Conservation (phyloP, 257 asterid genomes). For the Striga asiatica region DNA sequence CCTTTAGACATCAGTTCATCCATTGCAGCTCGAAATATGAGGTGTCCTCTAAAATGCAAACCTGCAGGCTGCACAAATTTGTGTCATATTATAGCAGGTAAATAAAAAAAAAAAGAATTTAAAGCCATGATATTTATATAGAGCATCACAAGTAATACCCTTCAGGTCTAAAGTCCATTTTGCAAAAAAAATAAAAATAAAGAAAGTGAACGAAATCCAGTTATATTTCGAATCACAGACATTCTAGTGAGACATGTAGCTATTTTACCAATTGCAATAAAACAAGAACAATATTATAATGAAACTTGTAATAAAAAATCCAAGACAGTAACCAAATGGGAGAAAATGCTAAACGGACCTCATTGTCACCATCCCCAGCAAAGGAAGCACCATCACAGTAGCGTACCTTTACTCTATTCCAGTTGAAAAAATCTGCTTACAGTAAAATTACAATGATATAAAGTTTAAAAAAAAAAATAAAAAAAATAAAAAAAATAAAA, state of each 20-base stretch:
- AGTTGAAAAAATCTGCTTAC: constrained; percentile 50
- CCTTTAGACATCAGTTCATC: constrained; percentile 81
- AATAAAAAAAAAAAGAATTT: no score
- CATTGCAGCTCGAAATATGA: constrained; percentile 71
- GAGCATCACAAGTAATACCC: neutral
- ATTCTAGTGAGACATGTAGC: neutral
- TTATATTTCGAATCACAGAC: no score
- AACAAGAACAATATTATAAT: no score
- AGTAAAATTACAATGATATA: neutral
- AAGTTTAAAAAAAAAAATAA: neutral
- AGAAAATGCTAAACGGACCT: constrained; percentile 20
- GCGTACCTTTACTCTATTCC: constrained; percentile 60
- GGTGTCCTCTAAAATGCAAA: constrained; percentile 86
- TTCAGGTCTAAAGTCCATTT: neutral
- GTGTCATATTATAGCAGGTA: no score
- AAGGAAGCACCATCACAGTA: constrained; percentile 74
- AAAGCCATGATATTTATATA: no score
- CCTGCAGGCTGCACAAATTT: constrained; percentile 47
- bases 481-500: no score
- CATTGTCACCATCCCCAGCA: constrained; percentile 44
- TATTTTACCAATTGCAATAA: no score
- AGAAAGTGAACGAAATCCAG: no score
- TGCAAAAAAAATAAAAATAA: neutral
- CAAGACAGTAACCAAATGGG: neutral
- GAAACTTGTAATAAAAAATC: no score